A percentile compares a stretch with the other conserved stretches of the same genome.
phyloP scores from a whole-genome alignment of 1,139 yeast genomes.

The Debaryomycetaceae sp. region DNA sequence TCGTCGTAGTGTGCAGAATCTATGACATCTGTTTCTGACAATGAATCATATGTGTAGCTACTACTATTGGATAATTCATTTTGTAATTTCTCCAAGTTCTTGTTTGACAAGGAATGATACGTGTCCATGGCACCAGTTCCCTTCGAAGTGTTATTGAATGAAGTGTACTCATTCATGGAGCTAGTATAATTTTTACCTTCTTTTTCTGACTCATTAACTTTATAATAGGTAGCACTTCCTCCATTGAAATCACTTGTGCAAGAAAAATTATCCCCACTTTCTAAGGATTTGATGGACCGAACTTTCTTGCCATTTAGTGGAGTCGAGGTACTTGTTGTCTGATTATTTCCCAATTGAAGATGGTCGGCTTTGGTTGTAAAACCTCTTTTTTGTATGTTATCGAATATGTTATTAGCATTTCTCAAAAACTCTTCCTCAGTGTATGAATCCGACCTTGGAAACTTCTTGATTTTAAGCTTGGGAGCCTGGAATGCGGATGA shows the following conservation, averaged over 20 bases:
- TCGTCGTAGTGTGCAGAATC: not conserved
- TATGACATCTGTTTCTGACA: not conserved
- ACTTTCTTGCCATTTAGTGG: constrained; percentile 29
- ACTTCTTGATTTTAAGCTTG: constrained; percentile 29
- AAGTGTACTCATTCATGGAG: constrained; percentile 22
- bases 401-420: constrained; percentile 40
- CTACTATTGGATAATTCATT: constrained; percentile 4
- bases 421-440: constrained; percentile 34
- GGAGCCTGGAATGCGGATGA: constrained; percentile 14
- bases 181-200: constrained; percentile 5
- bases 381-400: constrained; percentile 36
- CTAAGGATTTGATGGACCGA: constrained; percentile 11
- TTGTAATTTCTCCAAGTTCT: constrained; percentile 7
- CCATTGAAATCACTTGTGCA: constrained; percentile 32
- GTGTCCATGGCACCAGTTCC: not conserved
- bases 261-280: constrained; percentile 29
- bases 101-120: constrained; percentile 7
- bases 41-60: not conserved
- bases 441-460: constrained; percentile 29
- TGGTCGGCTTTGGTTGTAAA: constrained; percentile 12
- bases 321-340: constrained; percentile 36
- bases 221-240: constrained; percentile 16
- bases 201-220: constrained; percentile 7
- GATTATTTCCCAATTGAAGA: constrained; percentile 3
- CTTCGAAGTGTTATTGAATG: constrained; percentile 11